These are phyloP conservation scores for Leccinum olivaceopallidum DNA, from an alignment of 768 basidiomycete species.

Conservation along the genomic window DNA sequence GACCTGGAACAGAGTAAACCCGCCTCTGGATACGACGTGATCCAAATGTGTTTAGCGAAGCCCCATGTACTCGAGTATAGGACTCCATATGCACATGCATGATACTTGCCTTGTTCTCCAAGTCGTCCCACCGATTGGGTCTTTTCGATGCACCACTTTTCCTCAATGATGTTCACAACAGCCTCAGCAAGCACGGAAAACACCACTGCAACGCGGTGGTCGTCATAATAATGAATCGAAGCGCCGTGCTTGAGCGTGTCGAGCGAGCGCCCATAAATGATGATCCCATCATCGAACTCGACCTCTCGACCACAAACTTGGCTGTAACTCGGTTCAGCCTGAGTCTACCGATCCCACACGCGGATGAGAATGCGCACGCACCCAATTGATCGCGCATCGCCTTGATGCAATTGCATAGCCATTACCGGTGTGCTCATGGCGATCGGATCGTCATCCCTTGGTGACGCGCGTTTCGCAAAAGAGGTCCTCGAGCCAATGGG, in stretches of 20 bases:
- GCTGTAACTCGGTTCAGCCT: slow-evolving; percentile 43
- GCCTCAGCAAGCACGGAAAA: slow-evolving; percentile 81
- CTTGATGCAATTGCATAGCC: slow-evolving; percentile 86
- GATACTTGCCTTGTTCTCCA: slow-evolving; percentile 80
- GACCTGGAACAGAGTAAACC: no score
- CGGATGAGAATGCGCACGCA: slow-evolving; percentile 33
- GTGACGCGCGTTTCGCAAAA: slow-evolving; percentile 50
- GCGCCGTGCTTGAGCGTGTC: slow-evolving; percentile 60
- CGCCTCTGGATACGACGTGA: no score
- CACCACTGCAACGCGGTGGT: slow-evolving; percentile 98
- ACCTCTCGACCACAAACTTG: slow-evolving; percentile 91
- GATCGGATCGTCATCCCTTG: slow-evolving; percentile 38
- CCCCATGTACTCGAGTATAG: no score
- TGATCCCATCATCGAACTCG: slow-evolving; percentile 91
- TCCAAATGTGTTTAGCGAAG: no score
- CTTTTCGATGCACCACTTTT: slow-evolving; percentile 98
- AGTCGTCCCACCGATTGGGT: slow-evolving; percentile 99
- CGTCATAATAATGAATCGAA: slow-evolving; percentile 94
- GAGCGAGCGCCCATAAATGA: slow-evolving; percentile 81
- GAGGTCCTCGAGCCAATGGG: no score
- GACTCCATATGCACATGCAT: not conserved
- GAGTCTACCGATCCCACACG: no score
- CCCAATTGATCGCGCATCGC: slow-evolving; percentile 97
- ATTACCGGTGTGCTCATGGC: no score
- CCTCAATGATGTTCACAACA: slow-evolving; percentile 77